These are phyloP conservation scores for Bipolaris victoriae DNA, from an alignment of 2,329 filamentous ascomycete genomes.

Conservation along the genomic window DNA sequence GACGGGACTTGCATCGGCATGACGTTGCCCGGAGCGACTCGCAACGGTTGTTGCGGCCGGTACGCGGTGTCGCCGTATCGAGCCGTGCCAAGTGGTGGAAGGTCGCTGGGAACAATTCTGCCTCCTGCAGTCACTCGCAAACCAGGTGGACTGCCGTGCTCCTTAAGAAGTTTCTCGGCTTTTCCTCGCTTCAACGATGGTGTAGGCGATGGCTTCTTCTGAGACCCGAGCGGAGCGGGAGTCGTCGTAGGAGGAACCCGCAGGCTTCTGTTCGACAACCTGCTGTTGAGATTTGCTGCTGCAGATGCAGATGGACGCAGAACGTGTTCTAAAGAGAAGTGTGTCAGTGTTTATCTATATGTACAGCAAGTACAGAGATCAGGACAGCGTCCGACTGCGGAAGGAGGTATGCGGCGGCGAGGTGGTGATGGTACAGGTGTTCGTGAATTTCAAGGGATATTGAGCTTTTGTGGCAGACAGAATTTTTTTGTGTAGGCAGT, in stretches of 20 bases:
- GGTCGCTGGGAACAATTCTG: slow-evolving; percentile 58
- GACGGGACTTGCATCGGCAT: slow-evolving; percentile 35
- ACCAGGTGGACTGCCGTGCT: slow-evolving; percentile 59
- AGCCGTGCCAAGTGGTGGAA: slow-evolving; percentile 40
- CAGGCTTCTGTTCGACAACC: slow-evolving; percentile 35
- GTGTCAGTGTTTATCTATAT: slow-evolving; percentile 12
- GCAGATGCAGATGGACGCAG: slow-evolving; percentile 50
- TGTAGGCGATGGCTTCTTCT: slow-evolving; percentile 55
- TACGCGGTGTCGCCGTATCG: slow-evolving; percentile 42
- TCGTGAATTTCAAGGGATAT: neutral
- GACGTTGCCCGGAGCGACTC: slow-evolving; percentile 27
- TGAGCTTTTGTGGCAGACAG: neutral
- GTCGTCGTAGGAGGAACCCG: slow-evolving; percentile 27
- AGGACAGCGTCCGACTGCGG: neutral
- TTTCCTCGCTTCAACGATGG: slow-evolving; percentile 59
- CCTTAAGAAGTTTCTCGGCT: slow-evolving; percentile 57
- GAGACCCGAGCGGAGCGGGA: slow-evolving; percentile 22
- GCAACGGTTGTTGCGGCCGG: slow-evolving; percentile 33
- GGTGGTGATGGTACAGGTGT: neutral
- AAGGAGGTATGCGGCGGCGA: neutral
- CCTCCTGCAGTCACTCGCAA: slow-evolving; percentile 60
- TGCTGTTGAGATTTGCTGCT: slow-evolving; percentile 41
- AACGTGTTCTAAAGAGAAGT: slow-evolving; percentile 45
- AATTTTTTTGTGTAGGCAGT: neutral
- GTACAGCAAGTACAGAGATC: neutral